Conservation (phyloP, 176 grass and related monocot genomes). For the Cenchrus americanus region DNA sequence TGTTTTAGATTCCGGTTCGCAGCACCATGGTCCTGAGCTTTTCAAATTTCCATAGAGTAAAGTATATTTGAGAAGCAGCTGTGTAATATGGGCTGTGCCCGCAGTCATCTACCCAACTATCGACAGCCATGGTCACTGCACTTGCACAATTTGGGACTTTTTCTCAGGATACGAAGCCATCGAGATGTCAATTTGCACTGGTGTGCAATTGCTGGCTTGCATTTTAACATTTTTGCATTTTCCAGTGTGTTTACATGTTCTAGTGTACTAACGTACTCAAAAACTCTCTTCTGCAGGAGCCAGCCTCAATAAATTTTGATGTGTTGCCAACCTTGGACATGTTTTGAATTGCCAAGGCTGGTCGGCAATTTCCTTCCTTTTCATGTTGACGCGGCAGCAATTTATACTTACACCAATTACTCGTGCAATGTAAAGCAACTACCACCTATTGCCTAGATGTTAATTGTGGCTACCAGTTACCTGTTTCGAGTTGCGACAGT, state of each 20-base stretch:
- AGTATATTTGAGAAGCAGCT: no score
- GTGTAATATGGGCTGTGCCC: no score
- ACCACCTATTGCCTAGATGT: background rate
- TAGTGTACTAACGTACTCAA: slow-evolving; percentile 21
- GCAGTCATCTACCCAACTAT: background rate
- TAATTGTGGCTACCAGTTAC: background rate
- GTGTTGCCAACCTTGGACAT: slow-evolving; percentile 40
- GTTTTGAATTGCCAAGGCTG: slow-evolving; percentile 43
- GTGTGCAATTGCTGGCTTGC: background rate
- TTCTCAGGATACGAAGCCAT: background rate
- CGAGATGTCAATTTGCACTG: no score
- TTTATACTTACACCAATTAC: slow-evolving; percentile 21
- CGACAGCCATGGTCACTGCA: background rate
- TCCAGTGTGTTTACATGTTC: background rate
- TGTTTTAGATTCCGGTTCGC: no score
- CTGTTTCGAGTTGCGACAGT: slow-evolving; percentile 3
- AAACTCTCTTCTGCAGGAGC: slow-evolving; percentile 48
- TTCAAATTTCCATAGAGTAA: no score
- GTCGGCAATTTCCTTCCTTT: slow-evolving; percentile 17
- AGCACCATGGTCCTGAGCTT: no score
- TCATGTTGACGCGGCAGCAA: slow-evolving; percentile 9
- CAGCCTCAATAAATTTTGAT: slow-evolving; percentile 50
- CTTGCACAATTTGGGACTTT: background rate
- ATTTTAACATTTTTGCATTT: background rate
- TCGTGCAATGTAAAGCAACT: slow-evolving; percentile 8